Percentiles rank a stretch among this genome's conserved stretches.
phyloP scores from a whole-genome alignment of 2,329 filamentous ascomycete species.

The Penicillium nordicum region DNA sequence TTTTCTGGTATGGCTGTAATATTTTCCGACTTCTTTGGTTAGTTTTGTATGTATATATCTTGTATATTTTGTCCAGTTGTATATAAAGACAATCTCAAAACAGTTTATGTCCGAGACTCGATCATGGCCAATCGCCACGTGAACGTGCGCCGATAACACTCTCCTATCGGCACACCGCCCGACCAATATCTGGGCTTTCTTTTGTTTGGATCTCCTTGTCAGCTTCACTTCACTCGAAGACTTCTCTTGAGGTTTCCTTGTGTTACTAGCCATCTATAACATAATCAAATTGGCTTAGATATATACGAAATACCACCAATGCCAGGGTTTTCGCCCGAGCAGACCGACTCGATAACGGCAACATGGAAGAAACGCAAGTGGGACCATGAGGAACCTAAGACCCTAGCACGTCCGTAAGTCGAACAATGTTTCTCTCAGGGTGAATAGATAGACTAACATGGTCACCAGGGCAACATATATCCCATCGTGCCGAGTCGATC shows the following conservation, averaged over 20 bases:
- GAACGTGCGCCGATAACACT: constrained; percentile 1
- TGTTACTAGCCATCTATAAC: neutral
- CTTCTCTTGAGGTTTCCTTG: neutral
- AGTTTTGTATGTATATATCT: neutral
- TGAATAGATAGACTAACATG: neutral
- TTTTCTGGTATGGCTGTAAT: neutral
- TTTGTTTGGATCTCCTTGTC: constrained; percentile 5
- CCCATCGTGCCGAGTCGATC: constrained; percentile 14
- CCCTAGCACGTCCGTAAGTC: constrained; percentile 20
- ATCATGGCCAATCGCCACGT: neutral
- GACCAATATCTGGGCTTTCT: neutral
- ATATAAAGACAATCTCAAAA: neutral
- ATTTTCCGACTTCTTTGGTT: neutral
- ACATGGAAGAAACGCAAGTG: constrained; percentile 26
- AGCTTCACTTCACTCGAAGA: neutral
- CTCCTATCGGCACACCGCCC: constrained; percentile 8
- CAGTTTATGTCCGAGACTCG: neutral
- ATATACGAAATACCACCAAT: constrained; percentile 6
- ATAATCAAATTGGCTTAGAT: constrained; percentile 6
- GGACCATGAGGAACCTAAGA: constrained; percentile 19
- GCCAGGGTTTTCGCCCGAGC: constrained; percentile 19
- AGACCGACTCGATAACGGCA: constrained; percentile 12
- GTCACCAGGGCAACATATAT: constrained; percentile 14
- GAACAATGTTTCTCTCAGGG: neutral
- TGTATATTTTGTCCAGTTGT: too few relatives aligned